Evolutionary conservation across 176 grass and related monocot genomes (phyloP).

Genomic region (Chloris gayana): DNA sequence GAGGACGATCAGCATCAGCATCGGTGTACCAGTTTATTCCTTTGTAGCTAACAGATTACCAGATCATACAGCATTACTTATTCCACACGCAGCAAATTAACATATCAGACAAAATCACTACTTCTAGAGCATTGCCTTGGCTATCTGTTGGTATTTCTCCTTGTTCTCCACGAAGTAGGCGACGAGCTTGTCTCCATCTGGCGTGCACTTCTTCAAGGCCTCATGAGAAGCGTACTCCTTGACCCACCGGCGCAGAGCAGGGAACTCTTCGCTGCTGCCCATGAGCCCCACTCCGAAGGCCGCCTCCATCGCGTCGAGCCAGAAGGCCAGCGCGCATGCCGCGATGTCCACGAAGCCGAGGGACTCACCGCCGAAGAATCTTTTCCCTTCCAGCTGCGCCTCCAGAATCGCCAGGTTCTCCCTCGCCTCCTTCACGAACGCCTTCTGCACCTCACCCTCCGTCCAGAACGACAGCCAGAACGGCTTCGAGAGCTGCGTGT

Average conservation of each 20-base stretch:
- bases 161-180: background rate
- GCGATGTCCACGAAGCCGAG: conserved; percentile 17
- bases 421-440: background rate
- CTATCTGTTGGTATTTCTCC: background rate
- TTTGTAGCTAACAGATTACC: too few species aligned
- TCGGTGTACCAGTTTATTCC: too few species aligned
- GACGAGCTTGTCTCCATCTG: background rate
- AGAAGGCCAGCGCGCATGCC: background rate
- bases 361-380: conserved; percentile 21
- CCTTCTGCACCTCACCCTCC: conserved; percentile 3
- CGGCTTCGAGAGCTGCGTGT: background rate
- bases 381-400: background rate
- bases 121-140: background rate
- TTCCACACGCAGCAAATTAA: background rate
- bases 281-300: background rate
- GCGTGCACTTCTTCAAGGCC: conserved; percentile 3
- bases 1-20: too few species aligned
- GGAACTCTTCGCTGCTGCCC: background rate
- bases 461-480: conserved; percentile 22
- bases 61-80: background rate
- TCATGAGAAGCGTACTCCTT: background rate
- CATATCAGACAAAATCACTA: background rate
- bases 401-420: conserved; percentile 29
- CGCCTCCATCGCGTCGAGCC: background rate
- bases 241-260: background rate